Percentiles rank a stretch among this genome's conserved stretches.
phyloP scores from a whole-genome alignment of 2,329 filamentous ascomycete species.

The Fusarium pseudoanthophilum region DNA sequence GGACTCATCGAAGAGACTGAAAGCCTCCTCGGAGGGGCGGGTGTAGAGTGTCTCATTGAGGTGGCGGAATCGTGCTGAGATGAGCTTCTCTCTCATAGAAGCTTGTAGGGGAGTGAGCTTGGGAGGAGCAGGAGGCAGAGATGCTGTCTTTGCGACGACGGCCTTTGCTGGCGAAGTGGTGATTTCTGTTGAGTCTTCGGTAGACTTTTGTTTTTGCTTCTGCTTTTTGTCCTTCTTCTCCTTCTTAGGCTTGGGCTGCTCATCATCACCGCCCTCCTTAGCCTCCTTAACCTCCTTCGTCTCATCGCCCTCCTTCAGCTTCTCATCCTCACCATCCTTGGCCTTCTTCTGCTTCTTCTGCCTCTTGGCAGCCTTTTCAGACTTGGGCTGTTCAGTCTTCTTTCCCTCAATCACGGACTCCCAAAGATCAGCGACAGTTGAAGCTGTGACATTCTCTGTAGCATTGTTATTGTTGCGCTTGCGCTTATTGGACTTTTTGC shows the following conservation, averaged over 20 bases:
- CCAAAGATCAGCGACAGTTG: conserved; percentile 82
- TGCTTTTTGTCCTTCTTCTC: conserved; percentile 52
- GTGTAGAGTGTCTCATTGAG: conserved; percentile 98
- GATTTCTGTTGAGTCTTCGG: conserved; percentile 28
- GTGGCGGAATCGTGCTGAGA: conserved; percentile 95
- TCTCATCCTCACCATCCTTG: conserved; percentile 41
- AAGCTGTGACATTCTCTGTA: conserved; percentile 65
- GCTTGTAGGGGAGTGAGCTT: conserved; percentile 93
- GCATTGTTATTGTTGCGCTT: conserved; percentile 54
- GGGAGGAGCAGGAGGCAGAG: conserved; percentile 55
- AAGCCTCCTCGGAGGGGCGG: conserved; percentile 84
- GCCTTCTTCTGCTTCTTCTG: conserved; percentile 49
- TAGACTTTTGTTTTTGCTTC: conserved; percentile 31
- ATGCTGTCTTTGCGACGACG: conserved; percentile 34
- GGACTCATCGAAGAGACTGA: conserved; percentile 81
- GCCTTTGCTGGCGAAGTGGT: conserved; percentile 34
- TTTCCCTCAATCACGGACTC: conserved; percentile 81
- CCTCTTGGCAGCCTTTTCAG: conserved; percentile 48
- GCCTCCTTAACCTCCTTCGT: conserved; percentile 25
- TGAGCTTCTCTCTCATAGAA: conserved; percentile 93
- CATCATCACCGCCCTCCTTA: conserved; percentile 9
- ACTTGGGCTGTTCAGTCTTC: conserved; percentile 46
- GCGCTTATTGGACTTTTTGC: conserved; percentile 67
- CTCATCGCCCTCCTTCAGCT: conserved; percentile 38
- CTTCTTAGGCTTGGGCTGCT: conserved; percentile 47